phyloP scores from a whole-genome alignment of 495 filamentous ascomycete species.

The Friedmanniomyces simplex region DNA sequence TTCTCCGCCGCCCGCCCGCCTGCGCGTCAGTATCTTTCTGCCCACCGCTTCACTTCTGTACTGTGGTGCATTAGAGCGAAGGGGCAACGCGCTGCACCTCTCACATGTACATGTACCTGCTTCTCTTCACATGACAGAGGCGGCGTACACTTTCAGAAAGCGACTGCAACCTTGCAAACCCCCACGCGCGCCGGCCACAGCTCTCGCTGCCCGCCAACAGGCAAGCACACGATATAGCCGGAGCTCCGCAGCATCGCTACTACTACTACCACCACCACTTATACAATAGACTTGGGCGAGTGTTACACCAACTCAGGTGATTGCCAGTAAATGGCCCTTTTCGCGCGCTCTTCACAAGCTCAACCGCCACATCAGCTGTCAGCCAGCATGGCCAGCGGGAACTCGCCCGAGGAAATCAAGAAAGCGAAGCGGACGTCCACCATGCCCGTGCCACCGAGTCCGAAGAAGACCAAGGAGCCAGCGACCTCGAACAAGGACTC shows the following conservation, averaged over 20 bases:
- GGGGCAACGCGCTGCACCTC: background rate
- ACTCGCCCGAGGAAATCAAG: background rate
- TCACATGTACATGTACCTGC: background rate
- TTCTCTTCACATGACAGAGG: background rate
- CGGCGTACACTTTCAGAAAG: background rate
- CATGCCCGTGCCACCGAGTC: conserved; percentile 6
- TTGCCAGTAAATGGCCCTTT: background rate
- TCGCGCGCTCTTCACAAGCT: background rate
- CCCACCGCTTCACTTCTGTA: background rate
- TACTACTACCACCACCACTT: too few species aligned
- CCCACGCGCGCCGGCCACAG: background rate
- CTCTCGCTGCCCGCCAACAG: background rate
- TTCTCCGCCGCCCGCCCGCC: background rate
- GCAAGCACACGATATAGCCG: background rate
- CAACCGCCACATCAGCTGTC: background rate
- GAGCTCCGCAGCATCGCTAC: background rate
- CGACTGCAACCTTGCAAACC: background rate
- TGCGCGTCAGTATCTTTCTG: background rate
- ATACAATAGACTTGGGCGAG: too few species aligned
- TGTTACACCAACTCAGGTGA: background rate
- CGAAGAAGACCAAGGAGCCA: conserved; percentile 8
- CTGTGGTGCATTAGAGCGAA: background rate
- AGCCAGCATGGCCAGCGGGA: background rate
- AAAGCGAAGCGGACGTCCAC: conserved; percentile 9
- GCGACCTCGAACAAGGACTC: conserved; percentile 2